A percentile compares a stretch with the other conserved stretches of the same genome.
Conservation (phyloP, 2,329 filamentous ascomycete genomes). For the Fusarium continuum region DNA sequence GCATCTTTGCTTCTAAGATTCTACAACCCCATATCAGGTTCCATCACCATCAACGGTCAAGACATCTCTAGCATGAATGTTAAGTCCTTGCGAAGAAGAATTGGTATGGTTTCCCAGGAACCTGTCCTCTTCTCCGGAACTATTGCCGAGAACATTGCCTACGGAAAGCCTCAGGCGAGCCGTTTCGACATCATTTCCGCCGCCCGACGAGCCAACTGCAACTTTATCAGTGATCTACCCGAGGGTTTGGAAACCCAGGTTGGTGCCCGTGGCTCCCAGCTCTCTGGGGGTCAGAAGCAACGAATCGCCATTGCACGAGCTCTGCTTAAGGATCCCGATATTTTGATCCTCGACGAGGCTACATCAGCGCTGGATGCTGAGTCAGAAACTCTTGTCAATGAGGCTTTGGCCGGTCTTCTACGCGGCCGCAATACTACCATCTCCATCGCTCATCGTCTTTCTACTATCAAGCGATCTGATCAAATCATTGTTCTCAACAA, state of each 20-base stretch:
- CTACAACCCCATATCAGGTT: constrained; percentile 82
- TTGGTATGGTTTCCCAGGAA: constrained; percentile 95
- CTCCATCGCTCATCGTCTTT: constrained; percentile 93
- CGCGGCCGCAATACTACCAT: constrained; percentile 94
- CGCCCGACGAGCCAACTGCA: constrained; percentile 91
- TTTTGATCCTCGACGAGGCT: constrained; percentile 94
- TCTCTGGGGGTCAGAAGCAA: constrained; percentile 97
- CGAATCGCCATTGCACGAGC: constrained; percentile 96
- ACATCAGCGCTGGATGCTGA: constrained; percentile 96
- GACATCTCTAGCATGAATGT: constrained; percentile 90
- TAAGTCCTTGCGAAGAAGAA: constrained; percentile 89
- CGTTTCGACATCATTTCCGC: constrained; percentile 84
- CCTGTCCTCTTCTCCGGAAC: constrained; percentile 90
- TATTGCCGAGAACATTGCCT: constrained; percentile 89
- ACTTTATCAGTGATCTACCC: constrained; percentile 95
- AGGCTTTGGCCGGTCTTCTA: constrained; percentile 82
- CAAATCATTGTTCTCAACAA: constrained; percentile 90
- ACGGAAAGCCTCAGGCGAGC: constrained; percentile 83
- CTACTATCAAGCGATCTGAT: constrained; percentile 95
- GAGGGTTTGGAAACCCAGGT: constrained; percentile 95
- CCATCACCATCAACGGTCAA: constrained; percentile 82
- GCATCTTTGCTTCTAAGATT: constrained; percentile 91
- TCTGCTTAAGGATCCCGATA: constrained; percentile 94
- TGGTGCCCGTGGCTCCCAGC: constrained; percentile 88
- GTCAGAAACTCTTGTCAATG: constrained; percentile 95